Evolutionary conservation across 2,329 filamentous ascomycete species (phyloP).

Genomic region (Botrytis pseudocinerea): DNA sequence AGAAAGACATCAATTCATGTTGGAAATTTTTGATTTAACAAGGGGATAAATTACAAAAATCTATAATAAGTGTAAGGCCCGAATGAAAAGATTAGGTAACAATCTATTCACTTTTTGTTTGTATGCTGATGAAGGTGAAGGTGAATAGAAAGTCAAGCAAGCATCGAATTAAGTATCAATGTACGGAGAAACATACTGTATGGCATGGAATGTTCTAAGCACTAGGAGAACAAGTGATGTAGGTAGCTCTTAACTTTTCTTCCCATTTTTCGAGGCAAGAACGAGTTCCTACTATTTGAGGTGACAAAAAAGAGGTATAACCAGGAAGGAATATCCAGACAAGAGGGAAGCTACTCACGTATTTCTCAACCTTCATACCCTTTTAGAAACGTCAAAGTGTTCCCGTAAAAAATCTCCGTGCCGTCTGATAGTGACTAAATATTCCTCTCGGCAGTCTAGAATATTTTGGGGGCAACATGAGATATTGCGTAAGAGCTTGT

Average conservation of each 20-base stretch:
- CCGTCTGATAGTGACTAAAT: not conserved
- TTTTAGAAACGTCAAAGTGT: not conserved
- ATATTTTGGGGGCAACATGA: not conserved
- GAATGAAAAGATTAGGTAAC: not conserved
- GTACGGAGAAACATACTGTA: no score
- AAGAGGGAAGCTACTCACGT: not conserved
- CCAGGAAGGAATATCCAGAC: not conserved
- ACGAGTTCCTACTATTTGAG: not conserved
- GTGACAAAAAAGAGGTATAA: not conserved
- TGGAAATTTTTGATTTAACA: not conserved
- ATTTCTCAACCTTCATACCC: not conserved
- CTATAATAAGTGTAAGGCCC: not conserved
- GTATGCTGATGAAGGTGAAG: not conserved
- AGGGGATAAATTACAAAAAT: not conserved
- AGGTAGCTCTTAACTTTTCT: not conserved
- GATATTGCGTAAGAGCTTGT: not conserved
- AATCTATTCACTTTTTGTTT: not conserved
- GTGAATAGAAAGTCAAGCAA: not conserved
- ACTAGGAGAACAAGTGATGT: not conserved
- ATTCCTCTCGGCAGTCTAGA: not conserved
- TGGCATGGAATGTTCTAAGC: not conserved
- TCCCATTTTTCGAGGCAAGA: no score
- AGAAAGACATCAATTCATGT: not conserved
- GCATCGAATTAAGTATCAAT: not conserved
- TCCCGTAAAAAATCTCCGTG: no score